phyloP scores from a whole-genome alignment of 306 rosid species.

The Phaseolus lunatus region DNA sequence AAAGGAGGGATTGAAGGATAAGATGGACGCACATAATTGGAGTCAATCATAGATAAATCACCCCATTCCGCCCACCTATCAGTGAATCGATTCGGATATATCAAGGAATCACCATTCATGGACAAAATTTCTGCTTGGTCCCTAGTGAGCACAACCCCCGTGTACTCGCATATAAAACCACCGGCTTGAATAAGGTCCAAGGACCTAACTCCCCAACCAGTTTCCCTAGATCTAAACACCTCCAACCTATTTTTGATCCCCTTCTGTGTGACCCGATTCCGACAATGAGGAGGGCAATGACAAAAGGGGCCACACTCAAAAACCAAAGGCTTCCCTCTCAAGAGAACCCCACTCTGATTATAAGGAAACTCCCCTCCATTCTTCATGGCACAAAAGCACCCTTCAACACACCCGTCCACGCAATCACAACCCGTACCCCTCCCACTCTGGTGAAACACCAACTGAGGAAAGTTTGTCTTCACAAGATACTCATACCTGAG shows the following conservation, averaged over 20 bases:
- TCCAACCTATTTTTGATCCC: conserved; percentile 75
- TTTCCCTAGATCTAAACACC: conserved; percentile 86
- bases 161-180: conserved; percentile 86
- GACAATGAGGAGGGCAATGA: conserved; percentile 75
- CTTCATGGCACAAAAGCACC: conserved; percentile 81
- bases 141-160: conserved; percentile 84
- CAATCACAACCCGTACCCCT: conserved; percentile 74
- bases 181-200: conserved; percentile 94
- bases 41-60: conserved; percentile 68
- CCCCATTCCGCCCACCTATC: conserved; percentile 96
- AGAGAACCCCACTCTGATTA: conserved; percentile 68
- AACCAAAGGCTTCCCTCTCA: conserved; percentile 86
- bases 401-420: conserved; percentile 58
- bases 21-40: conserved; percentile 70
- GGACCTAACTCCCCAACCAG: conserved; percentile 99
- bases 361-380: conserved; percentile 81
- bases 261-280: conserved; percentile 78
- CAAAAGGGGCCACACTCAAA: conserved; percentile 95
- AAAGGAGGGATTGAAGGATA: conserved; percentile 85
- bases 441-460: conserved; percentile 71
- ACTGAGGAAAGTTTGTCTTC: conserved; percentile 65
- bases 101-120: conserved; percentile 86
- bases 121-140: conserved; percentile 80
- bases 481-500: conserved; percentile 71
- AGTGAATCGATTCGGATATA: conserved; percentile 77